Evolutionary conservation across 2,329 filamentous ascomycete genomes (phyloP).

Genomic region (Pestalotiopsis sp.): DNA sequence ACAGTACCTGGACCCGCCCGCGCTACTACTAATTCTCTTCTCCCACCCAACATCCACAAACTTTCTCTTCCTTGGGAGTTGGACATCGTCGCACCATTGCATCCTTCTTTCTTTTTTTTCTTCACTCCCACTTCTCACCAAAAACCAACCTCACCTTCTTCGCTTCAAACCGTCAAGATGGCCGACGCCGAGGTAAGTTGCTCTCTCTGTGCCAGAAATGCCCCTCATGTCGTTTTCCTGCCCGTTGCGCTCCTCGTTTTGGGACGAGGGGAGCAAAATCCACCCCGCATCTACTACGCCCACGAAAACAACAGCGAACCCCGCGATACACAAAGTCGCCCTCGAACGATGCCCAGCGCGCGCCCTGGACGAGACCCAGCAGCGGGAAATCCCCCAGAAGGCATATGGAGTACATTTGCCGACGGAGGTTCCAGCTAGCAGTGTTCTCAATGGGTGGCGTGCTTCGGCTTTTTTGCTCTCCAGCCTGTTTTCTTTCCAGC

Average conservation of each 20-base stretch:
- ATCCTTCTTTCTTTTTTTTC: conserved; percentile 25
- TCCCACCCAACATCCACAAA: conserved; percentile 16
- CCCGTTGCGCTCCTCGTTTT: background rate
- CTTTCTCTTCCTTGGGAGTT: conserved; percentile 16
- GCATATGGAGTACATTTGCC: background rate
- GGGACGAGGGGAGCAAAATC: conserved; percentile 15
- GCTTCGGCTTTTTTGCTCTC: background rate
- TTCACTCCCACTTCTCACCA: conserved; percentile 13
- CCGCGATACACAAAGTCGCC: conserved; percentile 12
- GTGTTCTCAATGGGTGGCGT: background rate
- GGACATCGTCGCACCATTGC: conserved; percentile 19
- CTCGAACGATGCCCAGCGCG: background rate
- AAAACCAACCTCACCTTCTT: conserved; percentile 26
- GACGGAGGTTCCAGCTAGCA: background rate
- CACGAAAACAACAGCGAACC: conserved; percentile 12
- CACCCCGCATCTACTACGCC: conserved; percentile 30
- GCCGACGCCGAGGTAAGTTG: conserved; percentile 57
- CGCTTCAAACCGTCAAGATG: conserved; percentile 53
- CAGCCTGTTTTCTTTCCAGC: background rate
- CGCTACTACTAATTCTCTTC: conserved; percentile 10
- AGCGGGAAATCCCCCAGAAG: background rate
- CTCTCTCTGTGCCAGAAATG: background rate
- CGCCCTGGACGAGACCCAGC: background rate
- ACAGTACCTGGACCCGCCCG: background rate
- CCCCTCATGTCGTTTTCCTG: background rate